These are phyloP conservation scores for Leishmania guyanensis DNA, from an alignment of 208 protist genomes.

Conservation along the genomic window DNA sequence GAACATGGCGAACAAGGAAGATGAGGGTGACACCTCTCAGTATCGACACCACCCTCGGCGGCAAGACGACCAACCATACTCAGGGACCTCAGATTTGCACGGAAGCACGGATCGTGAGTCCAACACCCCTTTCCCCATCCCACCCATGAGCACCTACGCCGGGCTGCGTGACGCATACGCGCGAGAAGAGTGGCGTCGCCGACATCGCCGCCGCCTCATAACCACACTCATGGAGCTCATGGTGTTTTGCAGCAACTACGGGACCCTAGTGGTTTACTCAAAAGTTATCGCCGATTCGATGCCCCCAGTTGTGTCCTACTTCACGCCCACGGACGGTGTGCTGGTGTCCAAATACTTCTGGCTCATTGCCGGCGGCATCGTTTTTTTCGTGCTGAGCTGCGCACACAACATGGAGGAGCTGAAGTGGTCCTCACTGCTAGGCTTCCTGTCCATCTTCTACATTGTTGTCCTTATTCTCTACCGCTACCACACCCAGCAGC, in stretches of 20 bases:
- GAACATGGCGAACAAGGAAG: background rate
- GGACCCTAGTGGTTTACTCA: conserved; percentile 66
- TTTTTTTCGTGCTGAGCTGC: conserved; percentile 78
- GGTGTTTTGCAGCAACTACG: conserved; percentile 76
- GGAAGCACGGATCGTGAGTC: background rate
- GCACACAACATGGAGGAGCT: conserved; percentile 84
- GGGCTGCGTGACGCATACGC: conserved; percentile 25
- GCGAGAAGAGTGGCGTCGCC: conserved; percentile 41
- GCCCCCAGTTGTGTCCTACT: conserved; percentile 47
- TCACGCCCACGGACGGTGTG: conserved; percentile 38
- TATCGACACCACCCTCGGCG: background rate
- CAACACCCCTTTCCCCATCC: background rate
- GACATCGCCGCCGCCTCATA: conserved; percentile 47
- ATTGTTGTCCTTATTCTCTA: conserved; percentile 63
- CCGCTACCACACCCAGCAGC: conserved; percentile 54
- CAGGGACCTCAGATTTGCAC: background rate
- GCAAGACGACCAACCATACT: background rate
- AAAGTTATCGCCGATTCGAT: conserved; percentile 76
- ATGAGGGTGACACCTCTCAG: background rate
- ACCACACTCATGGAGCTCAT: conserved; percentile 61
- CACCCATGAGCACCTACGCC: conserved; percentile 12
- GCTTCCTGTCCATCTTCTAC: conserved; percentile 86
- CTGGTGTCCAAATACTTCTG: conserved; percentile 50
- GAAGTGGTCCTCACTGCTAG: conserved; percentile 81
- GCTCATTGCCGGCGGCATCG: conserved; percentile 48